These are phyloP conservation scores for Daldinia sp. DNA, from an alignment of 2,329 filamentous ascomycete genomes.

Conservation along the genomic window DNA sequence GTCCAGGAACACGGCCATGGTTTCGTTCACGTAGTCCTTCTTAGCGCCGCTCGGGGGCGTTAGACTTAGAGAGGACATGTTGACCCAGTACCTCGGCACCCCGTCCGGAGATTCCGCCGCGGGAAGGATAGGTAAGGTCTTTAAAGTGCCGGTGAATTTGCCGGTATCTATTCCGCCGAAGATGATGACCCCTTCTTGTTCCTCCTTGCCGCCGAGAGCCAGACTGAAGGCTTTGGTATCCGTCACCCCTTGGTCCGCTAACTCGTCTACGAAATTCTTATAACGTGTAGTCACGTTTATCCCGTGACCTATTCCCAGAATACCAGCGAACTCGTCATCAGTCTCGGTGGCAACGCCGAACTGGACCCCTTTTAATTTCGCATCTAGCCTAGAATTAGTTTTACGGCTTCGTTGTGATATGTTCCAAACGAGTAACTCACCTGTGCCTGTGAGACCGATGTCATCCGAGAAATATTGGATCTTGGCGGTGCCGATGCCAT, in stretches of 20 bases:
- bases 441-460: constrained; percentile 58
- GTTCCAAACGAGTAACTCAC: constrained; percentile 35
- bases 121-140: constrained; percentile 71
- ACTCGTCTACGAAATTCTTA: constrained; percentile 65
- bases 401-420: background rate
- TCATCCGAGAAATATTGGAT: constrained; percentile 64
- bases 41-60: constrained; percentile 54
- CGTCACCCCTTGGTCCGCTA: constrained; percentile 65
- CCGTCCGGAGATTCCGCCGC: constrained; percentile 66
- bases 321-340: constrained; percentile 65
- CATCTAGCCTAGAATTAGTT: constrained; percentile 41
- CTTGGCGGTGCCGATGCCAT: constrained; percentile 65
- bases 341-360: constrained; percentile 73
- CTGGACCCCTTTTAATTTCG: constrained; percentile 65
- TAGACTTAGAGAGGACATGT: constrained; percentile 60
- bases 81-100: constrained; percentile 65
- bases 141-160: constrained; percentile 72
- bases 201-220: constrained; percentile 71
- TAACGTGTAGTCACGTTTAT: constrained; percentile 60
- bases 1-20: constrained; percentile 73
- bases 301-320: constrained; percentile 81
- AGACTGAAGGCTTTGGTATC: constrained; percentile 73
- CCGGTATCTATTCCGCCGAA: constrained; percentile 76
- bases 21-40: constrained; percentile 54
- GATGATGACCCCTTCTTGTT: constrained; percentile 71